Evolutionary conservation across 2,329 filamentous ascomycete species (phyloP).

Genomic region (Aspergillus niger): DNA sequence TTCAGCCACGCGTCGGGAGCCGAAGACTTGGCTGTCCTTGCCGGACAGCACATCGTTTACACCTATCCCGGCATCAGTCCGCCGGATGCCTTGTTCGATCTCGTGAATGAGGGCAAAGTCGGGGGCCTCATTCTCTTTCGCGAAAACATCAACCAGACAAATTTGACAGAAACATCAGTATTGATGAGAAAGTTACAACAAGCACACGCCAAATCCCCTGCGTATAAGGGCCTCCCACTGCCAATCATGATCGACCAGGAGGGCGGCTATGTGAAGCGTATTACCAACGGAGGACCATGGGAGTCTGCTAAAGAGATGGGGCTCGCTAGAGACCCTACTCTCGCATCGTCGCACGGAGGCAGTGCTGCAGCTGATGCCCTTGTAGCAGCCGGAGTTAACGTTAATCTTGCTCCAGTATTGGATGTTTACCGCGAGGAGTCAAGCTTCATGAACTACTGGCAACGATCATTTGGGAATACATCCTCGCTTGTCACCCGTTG

Average conservation of each 20-base stretch:
- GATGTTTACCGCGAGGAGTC: constrained; percentile 31
- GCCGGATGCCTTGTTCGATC: constrained; percentile 26
- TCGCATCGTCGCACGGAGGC: constrained; percentile 25
- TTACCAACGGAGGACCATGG: constrained; percentile 28
- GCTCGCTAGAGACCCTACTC: constrained; percentile 16
- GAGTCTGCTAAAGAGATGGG: constrained; percentile 30
- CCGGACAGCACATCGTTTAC: constrained; percentile 35
- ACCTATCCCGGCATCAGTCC: constrained; percentile 32
- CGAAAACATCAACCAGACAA: no score
- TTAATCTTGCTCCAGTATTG: constrained; percentile 33
- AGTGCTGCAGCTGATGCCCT: constrained; percentile 25
- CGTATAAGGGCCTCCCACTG: constrained; percentile 27
- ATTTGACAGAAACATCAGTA: no score
- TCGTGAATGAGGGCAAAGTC: constrained; percentile 32
- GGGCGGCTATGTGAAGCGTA: constrained; percentile 31
- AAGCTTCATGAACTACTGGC: constrained; percentile 29
- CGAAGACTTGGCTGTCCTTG: constrained; percentile 11
- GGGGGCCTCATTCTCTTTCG: constrained; percentile 20
- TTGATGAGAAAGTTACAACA: no score
- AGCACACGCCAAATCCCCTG: no score
- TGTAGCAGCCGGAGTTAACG: constrained; percentile 23
- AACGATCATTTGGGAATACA: constrained; percentile 32
- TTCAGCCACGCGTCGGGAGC: no score
- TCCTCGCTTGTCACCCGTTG: constrained; percentile 26
- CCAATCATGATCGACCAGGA: constrained; percentile 39